Evolutionary conservation across 2,329 filamentous ascomycete genomes (phyloP).

Genomic region (Epicoccum nigrum): DNA sequence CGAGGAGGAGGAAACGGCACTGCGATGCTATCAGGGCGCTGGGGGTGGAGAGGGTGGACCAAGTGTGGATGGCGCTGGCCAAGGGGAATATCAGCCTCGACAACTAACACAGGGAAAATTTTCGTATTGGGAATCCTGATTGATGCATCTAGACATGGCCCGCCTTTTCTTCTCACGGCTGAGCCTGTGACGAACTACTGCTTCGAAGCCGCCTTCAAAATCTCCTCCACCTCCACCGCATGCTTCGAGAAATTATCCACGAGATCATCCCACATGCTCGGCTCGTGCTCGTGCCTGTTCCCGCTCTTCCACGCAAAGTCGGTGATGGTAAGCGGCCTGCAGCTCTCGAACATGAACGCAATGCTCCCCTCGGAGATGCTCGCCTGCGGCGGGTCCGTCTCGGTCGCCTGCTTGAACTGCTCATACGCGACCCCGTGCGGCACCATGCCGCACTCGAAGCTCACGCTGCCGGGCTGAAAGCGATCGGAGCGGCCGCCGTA

Average conservation of each 20-base stretch:
- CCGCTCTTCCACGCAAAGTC: slow-evolving; percentile 45
- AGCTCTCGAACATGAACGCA: slow-evolving; percentile 69
- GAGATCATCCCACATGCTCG: slow-evolving; percentile 58
- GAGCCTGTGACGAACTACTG: neutral
- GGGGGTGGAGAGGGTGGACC: too few relatives aligned
- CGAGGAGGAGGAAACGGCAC: too few relatives aligned
- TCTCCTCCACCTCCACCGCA: slow-evolving; percentile 5
- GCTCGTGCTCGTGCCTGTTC: slow-evolving; percentile 57
- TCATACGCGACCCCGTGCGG: slow-evolving; percentile 41
- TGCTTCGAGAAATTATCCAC: slow-evolving; percentile 60
- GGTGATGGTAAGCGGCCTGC: slow-evolving; percentile 44
- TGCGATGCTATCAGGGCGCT: too few relatives aligned
- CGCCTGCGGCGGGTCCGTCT: slow-evolving; percentile 37
- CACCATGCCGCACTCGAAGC: slow-evolving; percentile 47
- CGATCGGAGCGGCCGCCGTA: slow-evolving; percentile 51
- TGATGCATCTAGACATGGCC: too few relatives aligned
- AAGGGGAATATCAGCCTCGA: too few relatives aligned
- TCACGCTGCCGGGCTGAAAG: slow-evolving; percentile 37
- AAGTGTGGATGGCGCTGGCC: too few relatives aligned
- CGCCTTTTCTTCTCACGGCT: too few relatives aligned
- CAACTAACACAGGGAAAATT: too few relatives aligned
- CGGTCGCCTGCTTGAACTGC: neutral
- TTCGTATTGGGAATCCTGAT: too few relatives aligned
- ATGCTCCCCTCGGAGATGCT: slow-evolving; percentile 59
- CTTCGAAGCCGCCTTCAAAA: neutral